Evolutionary conservation across 768 basidiomycete genomes (phyloP), one percentile per base, ranked within the genome.

Genomic region (Lyophyllum semitale): DNA sequence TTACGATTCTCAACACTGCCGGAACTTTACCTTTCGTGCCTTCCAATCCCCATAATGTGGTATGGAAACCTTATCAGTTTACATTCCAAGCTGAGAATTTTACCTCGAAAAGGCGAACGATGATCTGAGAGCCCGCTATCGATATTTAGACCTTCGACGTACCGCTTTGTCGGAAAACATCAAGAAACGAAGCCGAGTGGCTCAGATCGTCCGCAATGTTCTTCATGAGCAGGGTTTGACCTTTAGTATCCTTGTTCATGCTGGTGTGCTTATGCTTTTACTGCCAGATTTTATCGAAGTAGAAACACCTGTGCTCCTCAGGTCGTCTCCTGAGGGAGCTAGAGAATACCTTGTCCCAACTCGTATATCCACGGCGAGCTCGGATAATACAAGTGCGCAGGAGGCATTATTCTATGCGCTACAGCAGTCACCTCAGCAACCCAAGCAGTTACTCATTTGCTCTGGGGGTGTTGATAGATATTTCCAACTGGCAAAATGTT

Each of bases 351-450:
- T 97, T 35, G 94, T 97, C 42, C 94, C 94, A 47, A 83, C 86
- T 23, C 88, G 94, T 42, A 64, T 75, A 40, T 67, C 73, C 52
- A 71, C 75, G 33, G 55, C 71, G 18, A 60, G 48, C 51, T 45
- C 57, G 37, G 53, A 61, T 63, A 55, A 61, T 54, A 20, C 48
- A 35, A 32, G 59, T 41, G 55, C 57, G 27, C 52, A 58, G 13
- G 63, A 66, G 40, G 75, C 78, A 37, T 73, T 79, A 33, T 97
- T 96, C 67, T 97, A 94, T 69, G 92, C 95, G 0, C 80, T 97
- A 46, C 86, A 92, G 11, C 95, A 97, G 72, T 97, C 95, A 0
- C 95, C 95, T 2, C 95, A 98, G 68, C 95, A 96, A 71, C 93
- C 94, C 3, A 98, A 97, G 69, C 95, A 97, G 67, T 78, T 97